A percentile compares a stretch with the other conserved stretches of the same genome.
Evolutionary conservation across 2,329 filamentous ascomycete genomes (phyloP).

Genomic region (Alternaria triticimaculans): DNA sequence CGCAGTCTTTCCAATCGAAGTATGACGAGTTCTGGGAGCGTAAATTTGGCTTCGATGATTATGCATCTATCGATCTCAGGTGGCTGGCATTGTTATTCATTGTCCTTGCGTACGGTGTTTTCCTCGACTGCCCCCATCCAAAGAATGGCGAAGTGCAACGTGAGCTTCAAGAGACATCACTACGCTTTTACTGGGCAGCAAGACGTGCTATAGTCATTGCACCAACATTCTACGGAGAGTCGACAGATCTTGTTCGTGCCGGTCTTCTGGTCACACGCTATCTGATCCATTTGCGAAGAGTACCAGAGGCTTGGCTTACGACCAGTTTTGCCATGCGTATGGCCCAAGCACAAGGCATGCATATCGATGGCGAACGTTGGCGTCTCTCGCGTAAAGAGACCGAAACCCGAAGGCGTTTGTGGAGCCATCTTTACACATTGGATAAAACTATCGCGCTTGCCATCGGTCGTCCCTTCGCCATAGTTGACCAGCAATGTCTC

Average conservation of each 20-base stretch:
- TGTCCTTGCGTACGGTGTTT: constrained; percentile 50
- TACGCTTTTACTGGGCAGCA: constrained; percentile 53
- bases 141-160: constrained; percentile 45
- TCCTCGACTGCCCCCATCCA: constrained; percentile 45
- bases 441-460: constrained; percentile 52
- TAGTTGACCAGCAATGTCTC: constrained; percentile 50
- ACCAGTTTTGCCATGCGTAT: constrained; percentile 53
- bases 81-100: constrained; percentile 54
- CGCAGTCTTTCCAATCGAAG: constrained; percentile 42
- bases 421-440: constrained; percentile 51
- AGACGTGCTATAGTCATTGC: constrained; percentile 52
- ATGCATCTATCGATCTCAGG: constrained; percentile 50
- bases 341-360: constrained; percentile 54
- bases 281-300: constrained; percentile 49
- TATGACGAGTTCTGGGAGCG: constrained; percentile 51
- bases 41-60: constrained; percentile 51
- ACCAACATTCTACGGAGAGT: constrained; percentile 53
- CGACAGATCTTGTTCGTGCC: constrained; percentile 50
- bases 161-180: constrained; percentile 48
- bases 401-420: constrained; percentile 49
- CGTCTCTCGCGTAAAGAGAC: constrained; percentile 46
- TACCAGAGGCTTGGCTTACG: constrained; percentile 52
- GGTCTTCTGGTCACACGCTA: constrained; percentile 52
- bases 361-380: constrained; percentile 53
- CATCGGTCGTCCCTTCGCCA: constrained; percentile 51